Conservation (phyloP, 2,329 filamentous ascomycete species). For the Juglanconis oblonga region DNA sequence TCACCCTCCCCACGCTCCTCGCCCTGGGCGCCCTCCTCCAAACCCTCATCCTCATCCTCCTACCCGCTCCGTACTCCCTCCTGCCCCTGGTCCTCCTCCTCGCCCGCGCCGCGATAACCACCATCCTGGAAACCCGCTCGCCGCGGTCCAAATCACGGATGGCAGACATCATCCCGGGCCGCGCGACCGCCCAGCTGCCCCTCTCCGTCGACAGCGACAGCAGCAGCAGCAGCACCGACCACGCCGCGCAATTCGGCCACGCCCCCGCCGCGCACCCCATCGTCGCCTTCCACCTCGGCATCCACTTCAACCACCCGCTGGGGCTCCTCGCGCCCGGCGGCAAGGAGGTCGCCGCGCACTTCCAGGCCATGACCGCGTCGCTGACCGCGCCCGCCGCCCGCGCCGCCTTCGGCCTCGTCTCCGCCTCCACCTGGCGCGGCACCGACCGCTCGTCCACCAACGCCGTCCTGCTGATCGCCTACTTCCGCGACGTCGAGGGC, state of each 20-base stretch:
- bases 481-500: slow-evolving; percentile 48
- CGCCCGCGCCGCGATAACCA: slow-evolving; percentile 6
- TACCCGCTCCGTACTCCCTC: slow-evolving; percentile 14
- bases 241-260: slow-evolving; percentile 25
- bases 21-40: slow-evolving; percentile 15
- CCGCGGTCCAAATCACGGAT: slow-evolving; percentile 10
- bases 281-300: slow-evolving; percentile 44
- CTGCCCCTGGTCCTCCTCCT: slow-evolving; percentile 9
- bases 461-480: slow-evolving; percentile 41
- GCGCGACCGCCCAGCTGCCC: slow-evolving; percentile 16
- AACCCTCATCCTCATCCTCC: not conserved
- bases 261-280: slow-evolving; percentile 28
- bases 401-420: slow-evolving; percentile 45
- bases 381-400: slow-evolving; percentile 29
- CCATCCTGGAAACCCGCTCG: slow-evolving; percentile 1
- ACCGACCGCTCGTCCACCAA: slow-evolving; percentile 35
- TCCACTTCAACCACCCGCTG: slow-evolving; percentile 46
- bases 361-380: slow-evolving; percentile 35
- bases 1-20: slow-evolving; percentile 16
- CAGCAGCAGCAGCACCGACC: not conserved
- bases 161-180: slow-evolving; percentile 7
- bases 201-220: not conserved
- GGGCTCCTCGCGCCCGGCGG: slow-evolving; percentile 45
- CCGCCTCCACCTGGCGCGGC: slow-evolving; percentile 8
- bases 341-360: slow-evolving; percentile 35